Conservation (phyloP, 2,329 filamentous ascomycete species). For the Xylariomycetidae sp. region DNA sequence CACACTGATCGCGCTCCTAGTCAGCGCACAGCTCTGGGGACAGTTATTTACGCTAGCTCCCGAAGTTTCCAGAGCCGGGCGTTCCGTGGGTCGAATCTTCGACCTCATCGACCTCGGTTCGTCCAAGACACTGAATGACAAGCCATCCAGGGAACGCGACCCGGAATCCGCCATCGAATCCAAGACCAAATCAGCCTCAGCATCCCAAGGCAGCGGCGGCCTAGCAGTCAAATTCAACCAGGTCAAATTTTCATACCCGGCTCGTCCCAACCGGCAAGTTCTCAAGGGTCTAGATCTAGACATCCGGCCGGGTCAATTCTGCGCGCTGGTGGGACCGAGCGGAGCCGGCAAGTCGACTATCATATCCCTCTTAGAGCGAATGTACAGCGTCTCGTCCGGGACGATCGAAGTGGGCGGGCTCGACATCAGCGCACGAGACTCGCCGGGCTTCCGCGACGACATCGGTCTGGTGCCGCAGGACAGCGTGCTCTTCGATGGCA, state of each 20-base stretch:
- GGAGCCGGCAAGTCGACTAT: constrained; percentile 45
- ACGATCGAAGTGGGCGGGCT: constrained; percentile 46
- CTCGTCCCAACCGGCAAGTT: constrained; percentile 50
- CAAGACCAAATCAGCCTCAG: constrained; percentile 9
- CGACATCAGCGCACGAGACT: constrained; percentile 39
- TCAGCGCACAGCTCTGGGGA: constrained; percentile 68
- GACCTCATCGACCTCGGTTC: constrained; percentile 43
- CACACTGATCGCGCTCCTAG: constrained; percentile 65
- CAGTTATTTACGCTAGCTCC: constrained; percentile 72
- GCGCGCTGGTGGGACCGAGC: constrained; percentile 40
- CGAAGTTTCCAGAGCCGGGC: constrained; percentile 64
- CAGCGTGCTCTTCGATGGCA: constrained; percentile 53
- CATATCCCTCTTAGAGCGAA: constrained; percentile 44
- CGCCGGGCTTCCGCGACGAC: constrained; percentile 43
- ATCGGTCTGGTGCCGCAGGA: constrained; percentile 57
- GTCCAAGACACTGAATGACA: constrained; percentile 13
- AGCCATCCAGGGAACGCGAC: constrained; percentile 12
- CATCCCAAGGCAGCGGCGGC: constrained; percentile 16
- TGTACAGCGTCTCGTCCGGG: constrained; percentile 48
- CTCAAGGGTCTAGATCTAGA: constrained; percentile 34
- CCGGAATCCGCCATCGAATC: constrained; percentile 23
- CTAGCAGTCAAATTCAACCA: constrained; percentile 46
- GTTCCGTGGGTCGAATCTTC: constrained; percentile 55
- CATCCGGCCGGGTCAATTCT: constrained; percentile 33
- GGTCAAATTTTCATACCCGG: constrained; percentile 57